phyloP scores from a whole-genome alignment of 257 asterid genomes.

The Scutellaria minor region DNA sequence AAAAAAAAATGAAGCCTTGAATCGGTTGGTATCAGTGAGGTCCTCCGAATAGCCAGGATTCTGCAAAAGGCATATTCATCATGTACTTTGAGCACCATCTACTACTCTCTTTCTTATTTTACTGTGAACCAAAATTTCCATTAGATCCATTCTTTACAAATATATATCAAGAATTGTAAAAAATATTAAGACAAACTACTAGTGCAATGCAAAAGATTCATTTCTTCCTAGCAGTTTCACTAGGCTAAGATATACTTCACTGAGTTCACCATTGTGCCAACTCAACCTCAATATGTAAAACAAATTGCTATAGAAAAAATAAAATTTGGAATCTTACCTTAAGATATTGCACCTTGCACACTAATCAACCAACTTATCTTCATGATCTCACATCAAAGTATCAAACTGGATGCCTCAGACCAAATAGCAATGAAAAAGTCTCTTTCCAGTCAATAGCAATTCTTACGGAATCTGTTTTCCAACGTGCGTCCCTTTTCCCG shows the following conservation, averaged over 20 bases:
- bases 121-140: not conserved
- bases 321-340: conserved; percentile 24
- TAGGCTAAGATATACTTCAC: not conserved
- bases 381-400: conserved; percentile 17
- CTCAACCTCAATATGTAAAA: conserved; percentile 8
- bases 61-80: too few species aligned
- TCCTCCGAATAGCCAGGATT: too few species aligned
- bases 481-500: conserved; percentile 61
- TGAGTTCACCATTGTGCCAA: not conserved
- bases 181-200: conserved; percentile 16
- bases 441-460: conserved; percentile 20
- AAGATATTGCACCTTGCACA: not conserved
- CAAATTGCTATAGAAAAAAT: conserved; percentile 3
- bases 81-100: not conserved
- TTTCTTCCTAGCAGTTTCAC: conserved; percentile 2
- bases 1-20: too few species aligned
- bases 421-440: not conserved
- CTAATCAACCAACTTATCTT: conserved; percentile 5
- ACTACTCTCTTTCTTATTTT: not conserved
- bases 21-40: too few species aligned
- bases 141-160: not conserved
- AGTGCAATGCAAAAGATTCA: not conserved
- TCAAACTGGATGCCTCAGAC: too few species aligned
- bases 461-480: conserved; percentile 37
- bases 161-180: not conserved